phyloP scores from a whole-genome alignment of 169 alveolate species.

The Toxoplasma gondii region DNA sequence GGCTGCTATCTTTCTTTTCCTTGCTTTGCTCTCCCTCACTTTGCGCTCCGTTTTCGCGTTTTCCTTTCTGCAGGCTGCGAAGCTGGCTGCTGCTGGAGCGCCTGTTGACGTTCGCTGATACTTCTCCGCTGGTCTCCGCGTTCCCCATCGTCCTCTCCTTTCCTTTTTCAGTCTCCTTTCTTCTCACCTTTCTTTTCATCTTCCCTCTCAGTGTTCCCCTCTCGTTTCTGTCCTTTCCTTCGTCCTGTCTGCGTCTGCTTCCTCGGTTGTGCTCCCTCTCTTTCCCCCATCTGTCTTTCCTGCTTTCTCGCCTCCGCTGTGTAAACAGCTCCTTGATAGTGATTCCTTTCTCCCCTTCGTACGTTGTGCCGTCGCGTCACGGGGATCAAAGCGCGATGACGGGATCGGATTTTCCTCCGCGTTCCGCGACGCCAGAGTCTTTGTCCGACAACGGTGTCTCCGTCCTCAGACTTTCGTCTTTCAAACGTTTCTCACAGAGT shows the following conservation, averaged over 20 bases:
- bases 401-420: too few relatives aligned
- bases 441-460: too few relatives aligned
- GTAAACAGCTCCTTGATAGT: neutral
- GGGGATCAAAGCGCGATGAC: too few relatives aligned
- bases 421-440: too few relatives aligned
- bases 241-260: neutral
- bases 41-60: neutral
- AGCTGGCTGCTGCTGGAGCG: neutral
- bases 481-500: too few relatives aligned
- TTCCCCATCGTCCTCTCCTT: neutral
- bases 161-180: neutral
- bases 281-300: neutral
- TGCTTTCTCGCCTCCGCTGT: neutral
- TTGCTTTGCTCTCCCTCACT: too few relatives aligned
- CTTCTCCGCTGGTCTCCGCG: neutral
- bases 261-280: neutral
- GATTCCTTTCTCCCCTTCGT: too few relatives aligned
- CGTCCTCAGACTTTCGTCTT: too few relatives aligned
- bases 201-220: neutral
- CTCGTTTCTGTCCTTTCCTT: neutral
- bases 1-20: neutral
- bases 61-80: neutral
- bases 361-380: too few relatives aligned
- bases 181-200: neutral
- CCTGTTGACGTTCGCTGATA: neutral